Evolutionary conservation across 768 basidiomycete species (phyloP), one percentile per base, ranked within the genome.

Genomic region (Hypholoma fasciculare): DNA sequence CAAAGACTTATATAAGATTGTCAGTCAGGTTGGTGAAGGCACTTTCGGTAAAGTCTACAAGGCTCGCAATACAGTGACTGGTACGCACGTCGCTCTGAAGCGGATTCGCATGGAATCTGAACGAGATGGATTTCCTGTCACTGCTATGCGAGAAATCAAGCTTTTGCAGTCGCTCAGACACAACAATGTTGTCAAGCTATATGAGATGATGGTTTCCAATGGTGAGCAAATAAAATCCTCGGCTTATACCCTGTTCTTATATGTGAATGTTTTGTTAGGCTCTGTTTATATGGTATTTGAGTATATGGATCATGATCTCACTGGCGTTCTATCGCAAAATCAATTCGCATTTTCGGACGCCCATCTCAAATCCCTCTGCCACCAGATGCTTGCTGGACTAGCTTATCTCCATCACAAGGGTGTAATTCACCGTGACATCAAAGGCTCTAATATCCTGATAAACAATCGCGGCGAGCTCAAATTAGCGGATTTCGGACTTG

Each of bases 201-300:
- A 90, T 63, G 97, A 99, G 74, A 99, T 99, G 95, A 96, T 99
- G 90, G 96, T 98, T 7, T 94, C 95, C 0, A 92, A 93, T 64
- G 95, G 97, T 95, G 65, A 63, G 83, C 63, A 12, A 16, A 7
- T 55, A 44, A 43, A 57, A 42, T 9, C 44, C 40, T 36, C 19
- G 16, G 27, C 54, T 13, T 54, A 19, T 17, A 27, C 37, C 14
- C 40, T 48, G 27, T 7, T 14, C 20, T 37, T 8, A 44, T 23
- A 19, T 40, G 14, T 46, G 2, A 20, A 38, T 19, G 17, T 26
- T 58, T 55, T 49, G 16, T 5, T 65, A 98, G 96, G 94, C 58
- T 88, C 90, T 49, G 96, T 97, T 42, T 96, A 94, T 74, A 99
- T 99, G 97, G 96, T 99, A 39, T 94, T 98, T 67, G 96, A 98